A percentile compares a stretch with the other conserved stretches of the same genome.
Evolutionary conservation across 164 flowering plant species (phyloP).

Genomic region (Kingdonia uniflora): DNA sequence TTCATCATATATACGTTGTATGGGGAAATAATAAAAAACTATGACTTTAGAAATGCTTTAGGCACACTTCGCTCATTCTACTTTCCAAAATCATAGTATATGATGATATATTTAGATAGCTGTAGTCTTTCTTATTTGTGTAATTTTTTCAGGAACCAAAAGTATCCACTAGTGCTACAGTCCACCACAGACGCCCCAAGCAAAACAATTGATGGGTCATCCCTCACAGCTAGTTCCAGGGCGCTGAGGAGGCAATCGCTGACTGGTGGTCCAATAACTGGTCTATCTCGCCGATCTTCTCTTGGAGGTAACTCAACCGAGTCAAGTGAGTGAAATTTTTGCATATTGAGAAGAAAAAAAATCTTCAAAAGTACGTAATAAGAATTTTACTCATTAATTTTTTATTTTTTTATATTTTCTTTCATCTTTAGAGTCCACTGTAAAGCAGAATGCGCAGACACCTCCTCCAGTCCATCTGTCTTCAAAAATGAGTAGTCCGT

Average conservation of each 20-base stretch:
- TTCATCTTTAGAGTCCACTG: slow-evolving; percentile 27
- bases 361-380: too few species aligned
- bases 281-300: slow-evolving; percentile 56
- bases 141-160: slow-evolving; percentile 60
- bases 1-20: too few species aligned
- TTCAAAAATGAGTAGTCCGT: slow-evolving; percentile 23
- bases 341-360: too few species aligned
- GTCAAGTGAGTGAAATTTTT: slow-evolving; percentile 37
- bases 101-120: too few species aligned
- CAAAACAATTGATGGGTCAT: slow-evolving; percentile 22
- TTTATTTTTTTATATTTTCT: not conserved
- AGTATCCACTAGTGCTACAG: slow-evolving; percentile 15
- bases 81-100: too few species aligned
- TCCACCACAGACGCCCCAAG: slow-evolving; percentile 16
- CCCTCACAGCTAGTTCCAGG: slow-evolving; percentile 30
- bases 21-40: too few species aligned
- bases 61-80: too few species aligned
- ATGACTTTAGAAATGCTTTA: too few species aligned
- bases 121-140: too few species aligned
- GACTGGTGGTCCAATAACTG: slow-evolving; percentile 39
- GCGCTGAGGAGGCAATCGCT: slow-evolving; percentile 60
- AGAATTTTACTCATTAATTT: too few species aligned
- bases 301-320: slow-evolving; percentile 54
- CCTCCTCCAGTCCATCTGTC: slow-evolving; percentile 58
- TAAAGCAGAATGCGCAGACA: slow-evolving; percentile 35